A percentile compares a stretch with the other conserved stretches of the same genome.
These are phyloP conservation scores for Pseudocercospora ulei DNA, from an alignment of 2,329 filamentous ascomycete species.

Conservation along the genomic window DNA sequence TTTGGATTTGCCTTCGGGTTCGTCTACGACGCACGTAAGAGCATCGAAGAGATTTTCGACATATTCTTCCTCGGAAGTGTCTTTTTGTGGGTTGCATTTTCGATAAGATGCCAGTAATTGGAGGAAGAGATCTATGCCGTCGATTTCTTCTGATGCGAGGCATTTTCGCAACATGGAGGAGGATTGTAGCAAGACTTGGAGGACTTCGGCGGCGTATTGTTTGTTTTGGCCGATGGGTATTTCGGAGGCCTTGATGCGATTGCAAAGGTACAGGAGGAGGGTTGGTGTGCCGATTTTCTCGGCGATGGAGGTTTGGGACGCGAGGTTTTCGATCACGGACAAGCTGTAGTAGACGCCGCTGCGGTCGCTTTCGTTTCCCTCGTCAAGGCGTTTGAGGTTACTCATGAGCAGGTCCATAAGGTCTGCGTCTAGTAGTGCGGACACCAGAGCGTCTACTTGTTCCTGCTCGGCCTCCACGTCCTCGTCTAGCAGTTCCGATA, in stretches of 20 bases:
- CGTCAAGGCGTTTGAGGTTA: slow-evolving; percentile 71
- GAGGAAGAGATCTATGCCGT: slow-evolving; percentile 69
- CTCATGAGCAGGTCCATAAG: slow-evolving; percentile 63
- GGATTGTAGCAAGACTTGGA: slow-evolving; percentile 78
- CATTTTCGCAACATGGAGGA: slow-evolving; percentile 55
- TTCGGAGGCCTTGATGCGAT: slow-evolving; percentile 61
- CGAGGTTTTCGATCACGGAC: slow-evolving; percentile 72
- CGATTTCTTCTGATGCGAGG: slow-evolving; percentile 45
- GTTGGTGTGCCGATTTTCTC: slow-evolving; percentile 63
- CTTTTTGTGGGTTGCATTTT: slow-evolving; percentile 72
- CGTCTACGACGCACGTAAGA: slow-evolving; percentile 69
- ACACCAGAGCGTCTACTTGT: slow-evolving; percentile 69
- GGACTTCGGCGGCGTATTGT: slow-evolving; percentile 83
- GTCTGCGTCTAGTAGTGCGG: slow-evolving; percentile 54
- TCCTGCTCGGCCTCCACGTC: slow-evolving; percentile 72
- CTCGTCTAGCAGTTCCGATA: slow-evolving; percentile 86
- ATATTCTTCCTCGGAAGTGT: slow-evolving; percentile 85
- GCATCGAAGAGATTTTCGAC: slow-evolving; percentile 89
- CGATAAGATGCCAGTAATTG: slow-evolving; percentile 78
- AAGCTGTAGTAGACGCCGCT: slow-evolving; percentile 80
- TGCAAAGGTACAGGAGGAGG: slow-evolving; percentile 67
- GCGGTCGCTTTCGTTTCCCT: slow-evolving; percentile 61
- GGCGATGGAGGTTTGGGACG: slow-evolving; percentile 58
- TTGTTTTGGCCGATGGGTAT: slow-evolving; percentile 72
- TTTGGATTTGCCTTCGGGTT: slow-evolving; percentile 61